Conservation (phyloP, 1,139 yeast species). For the Scheffersomyces parashehatae region DNA sequence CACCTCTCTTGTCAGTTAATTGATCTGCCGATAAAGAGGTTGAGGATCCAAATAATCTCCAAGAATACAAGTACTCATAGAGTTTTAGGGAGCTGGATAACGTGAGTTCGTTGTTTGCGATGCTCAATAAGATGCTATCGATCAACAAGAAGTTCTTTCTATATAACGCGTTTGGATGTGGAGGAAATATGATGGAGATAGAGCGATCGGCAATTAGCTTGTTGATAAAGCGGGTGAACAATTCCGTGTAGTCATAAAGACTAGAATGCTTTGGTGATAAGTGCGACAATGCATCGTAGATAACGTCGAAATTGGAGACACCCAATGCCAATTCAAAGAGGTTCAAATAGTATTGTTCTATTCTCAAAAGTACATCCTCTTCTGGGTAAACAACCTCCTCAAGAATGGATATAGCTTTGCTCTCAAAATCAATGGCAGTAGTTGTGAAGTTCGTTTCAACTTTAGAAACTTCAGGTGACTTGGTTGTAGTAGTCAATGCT, state of each 20-base stretch:
- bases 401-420: conserved; percentile 28
- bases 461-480: conserved; percentile 3
- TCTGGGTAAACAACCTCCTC: conserved; percentile 4
- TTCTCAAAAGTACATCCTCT: conserved; percentile 1
- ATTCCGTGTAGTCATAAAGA: conserved; percentile 12
- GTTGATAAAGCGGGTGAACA: conserved; percentile 21
- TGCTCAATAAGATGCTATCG: conserved; percentile 39
- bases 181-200: conserved; percentile 24
- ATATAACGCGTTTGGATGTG: conserved; percentile 22
- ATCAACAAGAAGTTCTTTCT: conserved; percentile 30
- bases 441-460: conserved; percentile 20
- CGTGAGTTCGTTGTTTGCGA: conserved; percentile 37
- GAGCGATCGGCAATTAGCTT: conserved; percentile 25
- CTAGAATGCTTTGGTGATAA: conserved; percentile 12
- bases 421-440: conserved; percentile 34
- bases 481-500: conserved; percentile 4
- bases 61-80: conserved; percentile 55
- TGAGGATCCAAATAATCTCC: conserved; percentile 43
- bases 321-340: conserved; percentile 33
- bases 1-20: conserved; percentile 49
- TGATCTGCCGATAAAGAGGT: conserved; percentile 18
- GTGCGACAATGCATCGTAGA: conserved; percentile 26
- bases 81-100: conserved; percentile 43
- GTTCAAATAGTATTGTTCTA: conserved; percentile 24
- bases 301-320: conserved; percentile 24